Evolutionary conservation across 2,329 filamentous ascomycete species (phyloP).

Genomic region (Eutypella sp.): DNA sequence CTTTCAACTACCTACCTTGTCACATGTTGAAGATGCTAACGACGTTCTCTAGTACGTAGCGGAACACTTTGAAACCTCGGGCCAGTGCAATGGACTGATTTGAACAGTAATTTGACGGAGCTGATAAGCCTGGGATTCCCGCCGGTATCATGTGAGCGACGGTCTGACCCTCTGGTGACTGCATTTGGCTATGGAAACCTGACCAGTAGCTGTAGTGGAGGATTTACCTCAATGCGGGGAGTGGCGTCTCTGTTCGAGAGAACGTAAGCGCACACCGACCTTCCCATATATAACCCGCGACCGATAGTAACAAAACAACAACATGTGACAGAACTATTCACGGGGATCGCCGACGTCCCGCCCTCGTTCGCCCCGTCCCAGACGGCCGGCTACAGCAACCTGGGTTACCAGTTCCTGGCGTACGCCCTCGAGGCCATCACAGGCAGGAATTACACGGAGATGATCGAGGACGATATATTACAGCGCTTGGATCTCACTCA

Average conservation of each 20-base stretch:
- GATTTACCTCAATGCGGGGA: constrained; percentile 19
- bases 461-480: constrained; percentile 19
- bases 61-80: too few species aligned
- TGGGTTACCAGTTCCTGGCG: constrained; percentile 22
- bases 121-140: constrained; percentile 20
- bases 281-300: too few species aligned
- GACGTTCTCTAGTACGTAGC: too few species aligned
- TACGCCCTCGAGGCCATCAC: constrained; percentile 25
- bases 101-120: constrained; percentile 20
- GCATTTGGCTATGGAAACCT: too few species aligned
- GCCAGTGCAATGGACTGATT: too few species aligned
- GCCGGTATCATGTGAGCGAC: constrained; percentile 9
- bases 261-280: constrained; percentile 12
- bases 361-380: constrained; percentile 21
- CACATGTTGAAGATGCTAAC: too few species aligned
- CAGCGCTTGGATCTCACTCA: constrained; percentile 13
- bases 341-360: constrained; percentile 17
- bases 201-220: not conserved
- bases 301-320: too few species aligned
- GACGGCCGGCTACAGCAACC: constrained; percentile 22
- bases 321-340: constrained; percentile 16
- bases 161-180: too few species aligned
- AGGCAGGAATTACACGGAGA: constrained; percentile 13
- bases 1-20: too few species aligned
- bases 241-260: constrained; percentile 13